Percentiles rank a stretch among this genome's conserved stretches.
These are phyloP conservation scores for Hirsutella rhossiliensis DNA, from an alignment of 2,329 filamentous ascomycete species.

Conservation along the genomic window DNA sequence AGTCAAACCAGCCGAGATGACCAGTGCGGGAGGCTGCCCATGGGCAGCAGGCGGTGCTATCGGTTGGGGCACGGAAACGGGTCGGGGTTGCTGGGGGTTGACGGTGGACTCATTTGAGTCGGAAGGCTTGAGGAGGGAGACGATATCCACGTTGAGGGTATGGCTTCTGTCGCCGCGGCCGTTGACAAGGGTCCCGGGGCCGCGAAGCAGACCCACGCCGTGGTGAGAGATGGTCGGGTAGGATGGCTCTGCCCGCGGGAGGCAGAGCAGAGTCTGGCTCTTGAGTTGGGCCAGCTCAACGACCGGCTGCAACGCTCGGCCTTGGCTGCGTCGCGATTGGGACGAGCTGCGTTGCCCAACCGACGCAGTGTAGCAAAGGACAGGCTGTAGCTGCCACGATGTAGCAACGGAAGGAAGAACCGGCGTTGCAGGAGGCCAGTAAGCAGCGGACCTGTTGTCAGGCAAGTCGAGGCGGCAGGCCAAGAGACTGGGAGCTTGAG, in stretches of 20 bases:
- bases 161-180: conserved; percentile 11
- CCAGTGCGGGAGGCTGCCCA: conserved; percentile 14
- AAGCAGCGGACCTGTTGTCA: neutral
- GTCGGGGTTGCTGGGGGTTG: conserved; percentile 23
- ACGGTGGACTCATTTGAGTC: conserved; percentile 60
- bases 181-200: conserved; percentile 16
- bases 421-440: neutral
- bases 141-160: conserved; percentile 87
- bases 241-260: conserved; percentile 26
- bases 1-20: conserved; percentile 17
- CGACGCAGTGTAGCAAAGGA: conserved; percentile 7
- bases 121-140: conserved; percentile 67
- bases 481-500: neutral
- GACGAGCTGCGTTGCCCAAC: conserved; percentile 5
- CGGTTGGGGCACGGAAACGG: conserved; percentile 11
- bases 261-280: conserved; percentile 28
- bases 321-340: conserved; percentile 2
- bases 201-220: conserved; percentile 15
- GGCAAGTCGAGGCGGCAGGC: neutral
- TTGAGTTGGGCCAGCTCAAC: conserved; percentile 30
- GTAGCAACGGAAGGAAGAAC: neutral
- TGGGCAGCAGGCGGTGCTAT: conserved; percentile 5
- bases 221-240: conserved; percentile 16
- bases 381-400: conserved; percentile 1
- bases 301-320: conserved; percentile 10